A percentile compares a stretch with the other conserved stretches of the same genome.
These are phyloP conservation scores for Aspergillus sp. DNA, from an alignment of 2,329 filamentous ascomycete species.

Conservation along the genomic window DNA sequence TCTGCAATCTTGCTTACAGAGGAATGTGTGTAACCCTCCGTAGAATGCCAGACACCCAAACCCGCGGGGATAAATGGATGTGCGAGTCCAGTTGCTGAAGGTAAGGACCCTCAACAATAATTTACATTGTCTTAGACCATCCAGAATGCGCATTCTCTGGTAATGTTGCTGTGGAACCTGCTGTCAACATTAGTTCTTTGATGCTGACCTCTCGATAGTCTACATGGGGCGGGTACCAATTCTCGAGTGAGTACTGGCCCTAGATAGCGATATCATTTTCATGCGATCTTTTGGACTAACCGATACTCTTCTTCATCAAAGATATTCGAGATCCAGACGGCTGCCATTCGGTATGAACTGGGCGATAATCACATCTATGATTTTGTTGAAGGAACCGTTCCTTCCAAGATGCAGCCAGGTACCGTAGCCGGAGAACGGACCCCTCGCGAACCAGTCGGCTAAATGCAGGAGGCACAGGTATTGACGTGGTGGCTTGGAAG, in stretches of 20 bases:
- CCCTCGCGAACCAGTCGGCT: background rate
- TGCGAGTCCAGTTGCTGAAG: background rate
- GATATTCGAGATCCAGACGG: slow-evolving; percentile 11
- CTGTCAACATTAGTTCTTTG: background rate
- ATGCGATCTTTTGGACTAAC: background rate
- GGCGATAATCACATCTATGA: slow-evolving; percentile 24
- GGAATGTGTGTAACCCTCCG: background rate
- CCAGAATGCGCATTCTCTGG: slow-evolving; percentile 16
- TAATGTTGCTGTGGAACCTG: background rate
- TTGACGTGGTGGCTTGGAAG: slow-evolving; percentile 1
- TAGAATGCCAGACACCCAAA: background rate
- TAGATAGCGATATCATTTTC: background rate
- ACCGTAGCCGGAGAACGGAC: background rate
- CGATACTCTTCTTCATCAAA: background rate
- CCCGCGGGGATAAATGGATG: background rate
- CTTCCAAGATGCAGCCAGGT: slow-evolving; percentile 19
- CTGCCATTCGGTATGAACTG: slow-evolving; percentile 26
- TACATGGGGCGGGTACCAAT: slow-evolving; percentile 29
- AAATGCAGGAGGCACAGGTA: background rate
- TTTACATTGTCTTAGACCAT: background rate
- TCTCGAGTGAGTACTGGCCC: slow-evolving; percentile 15
- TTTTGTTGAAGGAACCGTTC: slow-evolving; percentile 24
- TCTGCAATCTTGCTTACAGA: background rate
- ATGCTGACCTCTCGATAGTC: slow-evolving; percentile 11
- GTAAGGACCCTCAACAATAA: background rate